Percentiles rank a stretch among this genome's conserved stretches.
These are phyloP conservation scores for Saturnispora gosingensis DNA, from an alignment of 805 yeast genomes.

Conservation along the genomic window DNA sequence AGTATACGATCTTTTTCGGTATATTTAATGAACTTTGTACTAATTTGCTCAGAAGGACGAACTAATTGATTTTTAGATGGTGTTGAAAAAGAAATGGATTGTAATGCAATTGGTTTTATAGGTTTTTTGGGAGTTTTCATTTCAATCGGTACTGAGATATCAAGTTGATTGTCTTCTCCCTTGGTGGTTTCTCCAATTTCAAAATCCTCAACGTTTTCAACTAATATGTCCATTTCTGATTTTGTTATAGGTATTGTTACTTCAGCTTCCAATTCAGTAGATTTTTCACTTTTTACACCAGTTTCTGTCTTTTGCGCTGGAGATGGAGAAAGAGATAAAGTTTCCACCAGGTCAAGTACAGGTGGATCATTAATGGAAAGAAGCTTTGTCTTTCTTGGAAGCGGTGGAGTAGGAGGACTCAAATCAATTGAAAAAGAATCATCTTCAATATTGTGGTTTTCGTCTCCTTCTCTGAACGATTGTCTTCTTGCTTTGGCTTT, in stretches of 20 bases:
- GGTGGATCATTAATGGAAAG: slow-evolving; percentile 5
- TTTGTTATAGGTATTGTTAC: slow-evolving; percentile 3
- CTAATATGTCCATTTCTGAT: slow-evolving; percentile 7
- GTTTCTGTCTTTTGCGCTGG: neutral
- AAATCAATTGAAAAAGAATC: neutral
- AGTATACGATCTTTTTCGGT: slow-evolving; percentile 25
- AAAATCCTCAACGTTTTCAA: slow-evolving; percentile 3
- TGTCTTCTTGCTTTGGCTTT: slow-evolving; percentile 2
- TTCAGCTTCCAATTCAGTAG: neutral
- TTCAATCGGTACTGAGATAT: neutral
- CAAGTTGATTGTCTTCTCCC: neutral
- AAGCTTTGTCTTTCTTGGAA: slow-evolving; percentile 12
- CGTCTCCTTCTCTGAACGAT: neutral
- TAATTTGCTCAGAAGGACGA: slow-evolving; percentile 20
- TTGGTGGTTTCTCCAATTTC: neutral
- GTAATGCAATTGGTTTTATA: slow-evolving; percentile 3
- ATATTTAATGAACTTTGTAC: slow-evolving; percentile 22
- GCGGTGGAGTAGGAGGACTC: slow-evolving; percentile 15
- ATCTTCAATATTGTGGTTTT: neutral
- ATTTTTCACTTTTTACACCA: neutral
- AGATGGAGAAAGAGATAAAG: neutral
- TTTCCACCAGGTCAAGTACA: neutral
- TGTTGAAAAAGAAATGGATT: slow-evolving; percentile 2
- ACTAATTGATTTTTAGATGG: slow-evolving; percentile 9
- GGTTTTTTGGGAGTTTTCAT: slow-evolving; percentile 11